Evolutionary conservation across 371 early-diverging fungal species (phyloP).

Genomic region (Batrachochytrium dendrobatidis): DNA sequence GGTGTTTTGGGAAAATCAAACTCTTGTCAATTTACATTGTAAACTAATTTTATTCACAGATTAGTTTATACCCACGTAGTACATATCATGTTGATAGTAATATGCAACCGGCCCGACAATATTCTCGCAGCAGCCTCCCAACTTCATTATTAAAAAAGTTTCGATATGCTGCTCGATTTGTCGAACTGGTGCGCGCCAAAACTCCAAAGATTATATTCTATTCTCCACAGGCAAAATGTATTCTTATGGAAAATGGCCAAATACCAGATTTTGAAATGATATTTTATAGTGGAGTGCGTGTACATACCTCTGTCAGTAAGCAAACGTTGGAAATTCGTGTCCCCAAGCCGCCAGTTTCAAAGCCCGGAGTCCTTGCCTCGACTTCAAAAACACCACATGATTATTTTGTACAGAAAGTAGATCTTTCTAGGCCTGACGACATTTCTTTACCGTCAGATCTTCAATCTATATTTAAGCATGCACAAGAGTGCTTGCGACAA

Average conservation of each 20-base stretch:
- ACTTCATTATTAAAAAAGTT: slow-evolving; percentile 19
- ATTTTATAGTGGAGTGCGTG: slow-evolving; percentile 46
- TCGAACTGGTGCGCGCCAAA: slow-evolving; percentile 41
- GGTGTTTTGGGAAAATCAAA: too few relatives aligned
- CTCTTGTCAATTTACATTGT: too few relatives aligned
- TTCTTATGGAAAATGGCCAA: slow-evolving; percentile 53
- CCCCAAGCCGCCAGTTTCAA: slow-evolving; percentile 2
- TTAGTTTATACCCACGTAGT: slow-evolving; percentile 19
- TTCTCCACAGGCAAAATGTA: slow-evolving; percentile 56
- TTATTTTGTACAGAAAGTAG: slow-evolving; percentile 7
- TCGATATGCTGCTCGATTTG: slow-evolving; percentile 37
- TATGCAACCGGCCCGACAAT: slow-evolving; percentile 8
- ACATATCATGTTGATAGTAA: background rate
- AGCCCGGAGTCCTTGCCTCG: background rate
- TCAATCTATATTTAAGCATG: slow-evolving; percentile 17
- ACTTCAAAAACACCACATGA: background rate
- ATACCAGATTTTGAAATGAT: slow-evolving; percentile 43
- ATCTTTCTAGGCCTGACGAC: slow-evolving; percentile 5
- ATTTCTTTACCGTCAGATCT: background rate
- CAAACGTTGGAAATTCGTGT: slow-evolving; percentile 18
- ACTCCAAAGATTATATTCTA: slow-evolving; percentile 50
- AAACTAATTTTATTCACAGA: too few relatives aligned
- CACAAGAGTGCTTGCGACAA: slow-evolving; percentile 41
- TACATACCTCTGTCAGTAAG: slow-evolving; percentile 13
- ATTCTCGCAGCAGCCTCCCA: background rate